Evolutionary conservation across 164 flowering plant genomes (phyloP).

Genomic region (Taxillus chinensis): DNA sequence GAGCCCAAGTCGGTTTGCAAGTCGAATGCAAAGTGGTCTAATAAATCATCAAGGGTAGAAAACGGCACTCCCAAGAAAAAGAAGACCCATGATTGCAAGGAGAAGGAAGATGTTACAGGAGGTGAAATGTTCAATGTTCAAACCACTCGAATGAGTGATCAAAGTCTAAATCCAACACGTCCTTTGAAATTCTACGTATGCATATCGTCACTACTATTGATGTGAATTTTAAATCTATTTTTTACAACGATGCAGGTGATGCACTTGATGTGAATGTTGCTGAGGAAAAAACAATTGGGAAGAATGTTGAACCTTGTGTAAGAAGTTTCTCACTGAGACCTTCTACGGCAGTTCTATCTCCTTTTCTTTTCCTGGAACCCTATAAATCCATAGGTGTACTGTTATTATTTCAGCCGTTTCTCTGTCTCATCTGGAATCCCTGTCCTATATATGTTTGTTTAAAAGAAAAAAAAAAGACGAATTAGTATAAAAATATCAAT

Average conservation of each 20-base stretch:
- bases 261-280: constrained; percentile 1
- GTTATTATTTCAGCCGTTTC: too few relatives aligned
- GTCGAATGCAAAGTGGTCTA: not conserved
- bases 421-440: too few relatives aligned
- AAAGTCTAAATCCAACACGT: too few relatives aligned
- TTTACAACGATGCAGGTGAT: constrained; percentile 11
- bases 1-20: not conserved
- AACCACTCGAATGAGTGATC: too few relatives aligned
- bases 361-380: not conserved
- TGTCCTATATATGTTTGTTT: too few relatives aligned
- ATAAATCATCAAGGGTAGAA: not conserved
- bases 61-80: not conserved
- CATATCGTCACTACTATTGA: too few relatives aligned
- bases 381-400: too few relatives aligned
- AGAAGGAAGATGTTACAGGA: not conserved
- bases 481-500: too few relatives aligned
- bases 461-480: too few relatives aligned
- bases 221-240: not conserved
- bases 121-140: not conserved
- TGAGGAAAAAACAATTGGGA: constrained; percentile 7
- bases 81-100: not conserved
- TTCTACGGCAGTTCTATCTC: not conserved
- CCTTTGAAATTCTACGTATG: too few relatives aligned
- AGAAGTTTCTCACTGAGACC: not conserved
- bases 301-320: constrained; percentile 12